Evolutionary conservation across 306 rosid species (phyloP), one percentile per base, ranked within the genome.

Genomic region (Arachis hypogaea): DNA sequence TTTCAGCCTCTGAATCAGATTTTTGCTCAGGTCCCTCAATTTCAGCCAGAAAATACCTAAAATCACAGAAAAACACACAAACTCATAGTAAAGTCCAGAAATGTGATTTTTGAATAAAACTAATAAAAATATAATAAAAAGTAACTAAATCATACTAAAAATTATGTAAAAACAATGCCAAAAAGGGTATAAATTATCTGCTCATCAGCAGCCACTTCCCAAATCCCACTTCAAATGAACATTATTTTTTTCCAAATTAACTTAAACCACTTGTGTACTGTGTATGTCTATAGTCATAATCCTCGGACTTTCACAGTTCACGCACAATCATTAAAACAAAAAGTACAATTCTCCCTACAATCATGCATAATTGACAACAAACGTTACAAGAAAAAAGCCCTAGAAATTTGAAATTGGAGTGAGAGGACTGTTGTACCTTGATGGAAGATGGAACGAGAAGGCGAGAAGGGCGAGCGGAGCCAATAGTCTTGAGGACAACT

Each of bases 381-480:
- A n/a, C 47, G 29, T 7, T 0, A 12, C 29, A 49, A 51, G 28
- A 73, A 2, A 2, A 22, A 68, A 45, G 46, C 57, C 47, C 44
- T 50, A 63, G 46, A 16, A 66, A 59, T 54, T 41, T 36, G 59
- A 40, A 72, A 71, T 77, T 61, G 45, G 58, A 10, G 50, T 30
- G 56, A 44, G 11, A 9, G 49, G 33, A 40, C 7, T 7, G 5
- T 65, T 3, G 66, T 11, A 94, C 98, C 82, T 81, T 88, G 79
- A 89, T 78, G 50, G 84, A 60, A 81, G 97, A 84, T 3, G 91
- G 90, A 77, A 89, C 84, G 4, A 67, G 83, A 41, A 94, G 87
- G 75, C 90, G 95, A 85, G 90, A 88, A 59, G 98, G 96, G 56
- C 87, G 96, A 70, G 92, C 54, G 12, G 97, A 97, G 81, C 97